Conservation (phyloP, 2,329 filamentous ascomycete species). For the Colletotrichum echinochloae region DNA sequence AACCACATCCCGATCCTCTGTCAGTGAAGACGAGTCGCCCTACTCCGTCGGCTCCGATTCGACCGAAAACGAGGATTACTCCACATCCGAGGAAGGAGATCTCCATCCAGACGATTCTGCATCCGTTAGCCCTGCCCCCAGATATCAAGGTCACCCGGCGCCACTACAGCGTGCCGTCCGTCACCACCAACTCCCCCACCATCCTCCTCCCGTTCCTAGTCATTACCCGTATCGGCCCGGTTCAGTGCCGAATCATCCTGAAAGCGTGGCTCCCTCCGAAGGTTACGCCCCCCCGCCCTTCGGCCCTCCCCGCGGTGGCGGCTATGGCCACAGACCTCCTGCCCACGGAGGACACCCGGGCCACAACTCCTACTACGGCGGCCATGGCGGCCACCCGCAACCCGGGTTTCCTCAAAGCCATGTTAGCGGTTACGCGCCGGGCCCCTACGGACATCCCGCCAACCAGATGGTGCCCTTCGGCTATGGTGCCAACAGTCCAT, state of each 20-base stretch:
- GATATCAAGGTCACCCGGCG: conserved; percentile 33
- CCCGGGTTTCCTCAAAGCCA: conserved; percentile 61
- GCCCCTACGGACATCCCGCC: conserved; percentile 49
- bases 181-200: conserved; percentile 4
- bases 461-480: conserved; percentile 62
- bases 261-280: conserved; percentile 76
- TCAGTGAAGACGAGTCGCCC: conserved; percentile 54
- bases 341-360: conserved; percentile 43
- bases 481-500: conserved; percentile 56
- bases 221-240: conserved; percentile 55
- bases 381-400: conserved; percentile 45
- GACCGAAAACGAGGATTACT: conserved; percentile 51
- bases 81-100: conserved; percentile 62
- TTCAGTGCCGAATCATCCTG: conserved; percentile 63
- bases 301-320: conserved; percentile 49
- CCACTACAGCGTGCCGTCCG: conserved; percentile 16
- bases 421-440: conserved; percentile 56
- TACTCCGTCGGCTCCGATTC: conserved; percentile 48
- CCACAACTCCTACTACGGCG: conserved; percentile 49
- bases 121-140: conserved; percentile 57
- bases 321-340: conserved; percentile 34
- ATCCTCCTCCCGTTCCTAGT: conserved; percentile 40
- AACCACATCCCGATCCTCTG: conserved; percentile 49
- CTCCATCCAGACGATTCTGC: conserved; percentile 67
- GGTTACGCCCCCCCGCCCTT: conserved; percentile 56